Evolutionary conservation across 148 eudicot species (phyloP).

Genomic region (Salicornia ramosissima): DNA sequence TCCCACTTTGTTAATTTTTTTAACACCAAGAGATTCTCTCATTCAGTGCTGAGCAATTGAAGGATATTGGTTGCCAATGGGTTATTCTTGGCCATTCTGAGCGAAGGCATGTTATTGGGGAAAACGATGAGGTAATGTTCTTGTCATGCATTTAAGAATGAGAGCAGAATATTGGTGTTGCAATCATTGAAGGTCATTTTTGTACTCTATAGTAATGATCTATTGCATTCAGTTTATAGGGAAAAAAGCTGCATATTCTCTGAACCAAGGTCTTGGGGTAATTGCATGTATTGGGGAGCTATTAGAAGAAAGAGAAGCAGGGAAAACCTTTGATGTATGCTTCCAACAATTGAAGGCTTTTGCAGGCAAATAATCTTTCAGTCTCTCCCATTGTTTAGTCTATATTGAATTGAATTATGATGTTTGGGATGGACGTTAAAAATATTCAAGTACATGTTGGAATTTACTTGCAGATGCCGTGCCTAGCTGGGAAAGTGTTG

Average conservation of each 20-base stretch:
- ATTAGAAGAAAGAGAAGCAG: slow-evolving; percentile 81
- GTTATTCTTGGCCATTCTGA: slow-evolving; percentile 98
- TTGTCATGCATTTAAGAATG: not conserved
- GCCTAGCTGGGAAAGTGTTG: slow-evolving; percentile 90
- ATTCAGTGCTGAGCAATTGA: slow-evolving; percentile 75
- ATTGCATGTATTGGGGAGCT: slow-evolving; percentile 95
- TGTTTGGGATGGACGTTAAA: not conserved
- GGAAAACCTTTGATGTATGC: slow-evolving; percentile 91
- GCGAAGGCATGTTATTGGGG: slow-evolving; percentile 81
- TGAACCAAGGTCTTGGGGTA: slow-evolving; percentile 74
- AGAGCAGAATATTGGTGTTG: not conserved
- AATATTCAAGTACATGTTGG: not conserved
- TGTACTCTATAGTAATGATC: slow-evolving; percentile 20
- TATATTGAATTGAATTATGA: not conserved
- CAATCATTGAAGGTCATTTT: not conserved
- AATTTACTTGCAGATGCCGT: slow-evolving; percentile 59
- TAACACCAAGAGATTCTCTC: not conserved
- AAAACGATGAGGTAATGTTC: slow-evolving; percentile 62
- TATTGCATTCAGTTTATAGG: slow-evolving; percentile 72
- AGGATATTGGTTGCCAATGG: slow-evolving; percentile 90
- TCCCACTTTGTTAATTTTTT: not conserved
- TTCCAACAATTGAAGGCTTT: slow-evolving; percentile 76
- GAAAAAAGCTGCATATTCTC: slow-evolving; percentile 91
- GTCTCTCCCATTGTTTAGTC: not conserved
- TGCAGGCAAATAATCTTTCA: slow-evolving; percentile 49